Conservation (phyloP, 2,329 filamentous ascomycete genomes). For the Colletotrichum musae region DNA sequence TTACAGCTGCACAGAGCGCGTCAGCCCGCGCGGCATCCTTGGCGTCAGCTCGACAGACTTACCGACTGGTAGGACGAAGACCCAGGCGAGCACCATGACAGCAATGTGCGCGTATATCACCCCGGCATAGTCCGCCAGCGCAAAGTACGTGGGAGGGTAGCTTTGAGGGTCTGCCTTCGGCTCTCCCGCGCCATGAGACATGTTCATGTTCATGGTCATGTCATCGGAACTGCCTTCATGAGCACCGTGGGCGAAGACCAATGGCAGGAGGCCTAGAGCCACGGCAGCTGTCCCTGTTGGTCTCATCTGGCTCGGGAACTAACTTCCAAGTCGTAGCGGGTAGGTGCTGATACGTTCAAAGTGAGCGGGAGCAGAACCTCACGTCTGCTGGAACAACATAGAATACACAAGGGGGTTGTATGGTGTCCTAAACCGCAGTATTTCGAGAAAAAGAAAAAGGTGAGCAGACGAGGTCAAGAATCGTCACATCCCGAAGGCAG, state of each 20-base stretch:
- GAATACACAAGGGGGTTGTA: neutral
- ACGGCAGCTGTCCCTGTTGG: neutral
- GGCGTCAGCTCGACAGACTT: constrained; percentile 52
- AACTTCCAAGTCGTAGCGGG: neutral
- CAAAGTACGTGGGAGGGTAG: constrained; percentile 71
- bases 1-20: constrained; percentile 71
- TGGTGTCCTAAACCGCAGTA: no score
- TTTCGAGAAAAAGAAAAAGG: neutral
- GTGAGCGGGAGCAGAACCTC: neutral
- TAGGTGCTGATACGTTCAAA: neutral
- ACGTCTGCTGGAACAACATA: neutral
- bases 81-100: constrained; percentile 80
- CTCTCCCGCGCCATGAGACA: constrained; percentile 23
- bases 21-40: constrained; percentile 20
- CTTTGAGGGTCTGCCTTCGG: constrained; percentile 43
- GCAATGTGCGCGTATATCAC: constrained; percentile 79
- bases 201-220: constrained; percentile 40
- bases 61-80: constrained; percentile 81
- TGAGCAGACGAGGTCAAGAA: neutral
- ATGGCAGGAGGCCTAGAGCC: constrained; percentile 19
- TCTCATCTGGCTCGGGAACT: constrained; percentile 10
- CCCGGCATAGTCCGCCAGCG: constrained; percentile 64
- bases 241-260: constrained; percentile 36
- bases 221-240: constrained; percentile 40
- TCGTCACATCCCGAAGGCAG: neutral